Evolutionary conservation across 352 stramenopile genomes (phyloP), one percentile per base, ranked within the genome.

Genomic region (Pythium dissimile): DNA sequence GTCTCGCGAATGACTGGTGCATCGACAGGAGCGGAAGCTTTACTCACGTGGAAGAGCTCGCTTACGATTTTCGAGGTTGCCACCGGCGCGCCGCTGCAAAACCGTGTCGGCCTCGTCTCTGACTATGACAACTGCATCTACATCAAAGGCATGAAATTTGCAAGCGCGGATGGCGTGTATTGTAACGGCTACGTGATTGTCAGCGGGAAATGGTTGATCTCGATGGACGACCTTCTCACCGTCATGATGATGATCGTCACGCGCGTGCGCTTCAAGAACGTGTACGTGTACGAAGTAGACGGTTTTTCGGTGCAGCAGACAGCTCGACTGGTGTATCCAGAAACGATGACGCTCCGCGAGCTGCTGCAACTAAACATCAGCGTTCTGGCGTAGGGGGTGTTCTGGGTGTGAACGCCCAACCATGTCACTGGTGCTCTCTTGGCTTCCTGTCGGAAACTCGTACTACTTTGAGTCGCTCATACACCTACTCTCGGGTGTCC

Each of bases 131-230:
- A 71, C 35, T 84, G 68, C 60, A 64, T 69, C 41, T 71, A 67
- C 34, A 71, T 74, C 44, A 70, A 68, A 18, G 69, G 66, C 20
- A 52, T 70, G 18, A 72, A 72, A 59, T 74, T 66, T 27, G 69
- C 69, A 23, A 69, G 61, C 3, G 50, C 66, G 13, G 77, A 85
- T 21, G 78, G 73, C 2, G 77, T 88, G 26, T 88, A 84, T 55
- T 78, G 75, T 62, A 84, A 75, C 45, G 78, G 78, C 10, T 88
- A 71, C 49, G 71, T 88, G 3, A 72, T 88, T 46, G 73, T 67
- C 15, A 75, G 76, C 43, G 55, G 68, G 12, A 50, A 52, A 31
- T 60, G 12, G 1, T 12, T 60, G 2, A 4, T 60, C 8, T 28
- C 12, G 2, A 50, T 30, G 10, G 42, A 21, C 11, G 52, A 60